Base-by-base conservation (phyloP, 192 early-diverging fungal genomes). In the Chytriomyces sp. region DNA sequence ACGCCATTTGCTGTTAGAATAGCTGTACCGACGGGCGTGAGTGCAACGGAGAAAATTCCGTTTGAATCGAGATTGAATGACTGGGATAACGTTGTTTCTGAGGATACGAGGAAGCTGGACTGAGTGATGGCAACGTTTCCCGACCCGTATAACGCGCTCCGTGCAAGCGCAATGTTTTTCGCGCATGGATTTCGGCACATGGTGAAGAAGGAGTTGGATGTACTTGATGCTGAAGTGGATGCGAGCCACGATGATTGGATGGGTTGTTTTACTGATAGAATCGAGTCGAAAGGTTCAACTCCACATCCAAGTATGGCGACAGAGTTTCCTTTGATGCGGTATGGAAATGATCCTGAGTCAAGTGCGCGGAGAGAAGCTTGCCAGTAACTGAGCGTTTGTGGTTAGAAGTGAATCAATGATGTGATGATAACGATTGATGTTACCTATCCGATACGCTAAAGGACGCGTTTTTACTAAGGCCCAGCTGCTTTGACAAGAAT, bases 271-370 rank as follows among this genome's bases (percentile, higher is more conserved):
- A 75, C 47, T 28, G 20, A 75, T 10, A 66, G 10, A 10, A 50
- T 20, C 6, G 45, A 10, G 18, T 5, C 11, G 13, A 20, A 11
- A 16, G 61, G 61, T 53, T 75, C 73, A 24, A 75, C 26, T 10
- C 24, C 9, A 44, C 73, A 75, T 16, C 47, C 73, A 43, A 65
- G 11, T n/a, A 75, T 75, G 7, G 73, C 64, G n/a, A 75, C 60
- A 5, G 46, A 16, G 63, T 75, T 18, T 64, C 73, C 73, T 13
- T 35, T 53, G 48, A 75, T 75, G 6, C 45, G 8, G 13, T 50
- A 8, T 7, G 73, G 62, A 47, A 66, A 8, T 6, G 73, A 53
- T 7, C 23, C 13, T 1, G 73, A 3, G 45, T 43, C 28, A 1
- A 48, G 16, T 20, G 73, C 46, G 8, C 50, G 6, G 48, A 28